phyloP scores from a whole-genome alignment of 2,329 filamentous ascomycete genomes.

The Penicillium digitatum region DNA sequence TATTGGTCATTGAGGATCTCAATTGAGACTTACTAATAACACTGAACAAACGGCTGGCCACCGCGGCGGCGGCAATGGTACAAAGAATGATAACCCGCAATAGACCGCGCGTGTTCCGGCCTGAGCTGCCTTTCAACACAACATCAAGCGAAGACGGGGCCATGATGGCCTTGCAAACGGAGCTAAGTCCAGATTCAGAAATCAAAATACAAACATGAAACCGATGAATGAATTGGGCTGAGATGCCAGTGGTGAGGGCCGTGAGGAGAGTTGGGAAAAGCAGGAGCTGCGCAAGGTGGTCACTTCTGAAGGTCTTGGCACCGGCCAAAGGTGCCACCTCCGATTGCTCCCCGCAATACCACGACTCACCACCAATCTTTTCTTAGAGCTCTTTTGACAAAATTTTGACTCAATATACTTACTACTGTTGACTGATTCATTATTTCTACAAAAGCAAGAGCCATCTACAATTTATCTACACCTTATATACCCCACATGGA shows the following conservation, averaged over 20 bases:
- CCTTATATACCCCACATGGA: conserved; percentile 23
- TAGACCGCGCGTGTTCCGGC: conserved; percentile 76
- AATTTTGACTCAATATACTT: neutral
- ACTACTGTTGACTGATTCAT: neutral
- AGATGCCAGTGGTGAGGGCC: conserved; percentile 23
- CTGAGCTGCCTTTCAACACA: conserved; percentile 73
- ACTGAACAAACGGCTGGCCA: conserved; percentile 93
- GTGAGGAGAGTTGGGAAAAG: conserved; percentile 18
- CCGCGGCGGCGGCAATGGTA: conserved; percentile 84
- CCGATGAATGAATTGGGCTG: conserved; percentile 22
- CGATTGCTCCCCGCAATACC: conserved; percentile 33
- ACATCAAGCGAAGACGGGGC: conserved; percentile 48
- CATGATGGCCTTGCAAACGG: conserved; percentile 42
- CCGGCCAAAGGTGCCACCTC: conserved; percentile 27
- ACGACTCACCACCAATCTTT: conserved; percentile 3
- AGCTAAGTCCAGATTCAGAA: conserved; percentile 29
- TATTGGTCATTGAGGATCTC: neutral
- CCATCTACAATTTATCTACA: neutral
- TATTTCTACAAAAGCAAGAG: neutral
- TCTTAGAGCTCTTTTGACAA: neutral
- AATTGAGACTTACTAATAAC: conserved; percentile 74
- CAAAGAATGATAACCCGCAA: conserved; percentile 84
- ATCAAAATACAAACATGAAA: conserved; percentile 26
- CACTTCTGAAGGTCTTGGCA: conserved; percentile 41
- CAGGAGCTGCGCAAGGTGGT: conserved; percentile 43